Conservation (phyloP, 2,329 filamentous ascomycete genomes). For the Oidium heveae region DNA sequence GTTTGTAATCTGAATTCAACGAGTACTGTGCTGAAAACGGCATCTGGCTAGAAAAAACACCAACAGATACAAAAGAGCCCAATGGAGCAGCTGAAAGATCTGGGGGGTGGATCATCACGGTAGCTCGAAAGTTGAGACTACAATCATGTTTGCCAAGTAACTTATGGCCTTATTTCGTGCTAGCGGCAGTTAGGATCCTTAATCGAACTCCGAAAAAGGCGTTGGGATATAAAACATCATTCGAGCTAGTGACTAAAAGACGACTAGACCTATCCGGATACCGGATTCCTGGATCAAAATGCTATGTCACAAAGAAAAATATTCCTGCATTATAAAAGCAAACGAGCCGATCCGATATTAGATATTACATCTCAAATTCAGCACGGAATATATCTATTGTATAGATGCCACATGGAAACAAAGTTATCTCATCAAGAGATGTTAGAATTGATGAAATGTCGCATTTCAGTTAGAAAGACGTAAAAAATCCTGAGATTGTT, state of each 20-base stretch:
- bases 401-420: background rate
- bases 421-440: background rate
- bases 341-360: background rate
- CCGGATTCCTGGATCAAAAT: background rate
- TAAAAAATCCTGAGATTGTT: background rate
- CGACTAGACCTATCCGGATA: background rate
- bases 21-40: background rate
- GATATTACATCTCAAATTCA: background rate
- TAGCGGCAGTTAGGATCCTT: background rate
- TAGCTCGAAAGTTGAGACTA: background rate
- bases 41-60: background rate
- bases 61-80: background rate
- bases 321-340: background rate
- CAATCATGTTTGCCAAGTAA: background rate
- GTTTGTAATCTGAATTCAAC: background rate
- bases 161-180: background rate
- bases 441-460: slow-evolving; percentile 1
- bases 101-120: background rate
- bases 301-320: background rate
- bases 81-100: background rate
- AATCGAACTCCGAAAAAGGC: background rate
- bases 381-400: background rate
- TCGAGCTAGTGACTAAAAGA: background rate
- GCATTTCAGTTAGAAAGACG: background rate
- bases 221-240: background rate